Evolutionary conservation across 2,329 filamentous ascomycete species (phyloP), one percentile per base, ranked within the genome.

Genomic region (Pyrenochaeta sp.): DNA sequence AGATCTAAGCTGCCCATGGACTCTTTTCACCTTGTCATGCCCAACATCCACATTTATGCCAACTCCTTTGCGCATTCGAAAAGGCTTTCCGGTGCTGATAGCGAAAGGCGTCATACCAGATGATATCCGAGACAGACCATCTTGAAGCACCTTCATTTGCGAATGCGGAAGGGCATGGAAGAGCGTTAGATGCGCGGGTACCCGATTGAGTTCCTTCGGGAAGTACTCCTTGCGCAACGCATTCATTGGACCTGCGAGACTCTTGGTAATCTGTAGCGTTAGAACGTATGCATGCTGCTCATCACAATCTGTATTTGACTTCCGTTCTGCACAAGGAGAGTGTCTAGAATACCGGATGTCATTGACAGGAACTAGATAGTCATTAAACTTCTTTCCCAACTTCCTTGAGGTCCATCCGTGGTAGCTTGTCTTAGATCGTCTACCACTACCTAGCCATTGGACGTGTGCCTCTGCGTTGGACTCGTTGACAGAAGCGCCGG

Each of bases 161-260:
- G 75, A 78, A 39, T 70, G 73, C 0, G 79, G 78, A 21, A 81
- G 67, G 5, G 78, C 78, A 55, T 81, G 78, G 61, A 80, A 81
- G 2, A 81, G 68, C 1, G 78, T 80, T 15, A 81, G 57, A 54
- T 81, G 78, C 4, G 78, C 78, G 2, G 73, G 74, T 1, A 76
- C 75, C 33, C 75, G 75, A 58, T 81, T 80, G 51, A 79, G 61
- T 9, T 69, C 67, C n/a, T 63, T 65, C 0, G 78, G 78, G 43
- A 81, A 81, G 61, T 79, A 77, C 23, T 67, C 59, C 15, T 72
- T 67, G 23, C 78, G 71, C 37, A 79, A 61, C 4, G 62, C 56
- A 36, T 77, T 77, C 64, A 81, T 72, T 3, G 73, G 73, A 7
- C 68, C 58, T 14, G 77, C 71, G 45, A 79, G 69, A 4, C 66